Percentiles rank a stretch among this genome's conserved stretches.
These are phyloP conservation scores for Croton laevigatus DNA, from an alignment of 441 rosid genomes.

Conservation along the genomic window DNA sequence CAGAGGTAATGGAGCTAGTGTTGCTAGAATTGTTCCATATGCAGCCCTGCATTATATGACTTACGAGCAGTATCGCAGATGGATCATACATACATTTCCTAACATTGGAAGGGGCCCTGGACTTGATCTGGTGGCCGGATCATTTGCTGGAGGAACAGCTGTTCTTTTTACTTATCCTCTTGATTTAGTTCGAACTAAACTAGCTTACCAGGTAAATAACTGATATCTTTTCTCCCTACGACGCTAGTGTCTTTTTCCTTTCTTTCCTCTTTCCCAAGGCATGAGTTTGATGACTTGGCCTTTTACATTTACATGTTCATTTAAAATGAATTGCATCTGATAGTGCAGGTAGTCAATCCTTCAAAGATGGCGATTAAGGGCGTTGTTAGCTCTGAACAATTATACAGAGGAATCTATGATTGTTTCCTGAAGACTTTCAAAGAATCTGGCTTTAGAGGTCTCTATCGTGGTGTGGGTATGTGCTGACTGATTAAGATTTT, in stretches of 20 bases:
- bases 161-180: constrained; percentile 90
- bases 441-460: constrained; percentile 73
- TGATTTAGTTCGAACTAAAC: constrained; percentile 79
- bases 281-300: neutral
- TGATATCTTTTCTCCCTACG: neutral
- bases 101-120: constrained; percentile 69
- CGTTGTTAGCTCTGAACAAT: constrained; percentile 34
- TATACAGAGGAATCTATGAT: constrained; percentile 69
- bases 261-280: neutral
- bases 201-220: constrained; percentile 78
- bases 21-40: constrained; percentile 86
- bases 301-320: constrained; percentile 7
- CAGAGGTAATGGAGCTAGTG: constrained; percentile 93
- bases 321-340: constrained; percentile 14
- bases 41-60: constrained; percentile 96
- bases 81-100: constrained; percentile 67
- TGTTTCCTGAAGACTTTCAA: constrained; percentile 70
- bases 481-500: constrained; percentile 11
- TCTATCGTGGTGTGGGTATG: constrained; percentile 93
- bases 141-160: constrained; percentile 89
- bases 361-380: constrained; percentile 38
- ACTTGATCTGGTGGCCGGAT: constrained; percentile 90
- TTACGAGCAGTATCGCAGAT: constrained; percentile 85
- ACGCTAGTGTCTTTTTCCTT: neutral
- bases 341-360: constrained; percentile 63